Base-by-base conservation (phyloP, 805 yeast genomes). In the Metschnikowia santaceciliae region DNA sequence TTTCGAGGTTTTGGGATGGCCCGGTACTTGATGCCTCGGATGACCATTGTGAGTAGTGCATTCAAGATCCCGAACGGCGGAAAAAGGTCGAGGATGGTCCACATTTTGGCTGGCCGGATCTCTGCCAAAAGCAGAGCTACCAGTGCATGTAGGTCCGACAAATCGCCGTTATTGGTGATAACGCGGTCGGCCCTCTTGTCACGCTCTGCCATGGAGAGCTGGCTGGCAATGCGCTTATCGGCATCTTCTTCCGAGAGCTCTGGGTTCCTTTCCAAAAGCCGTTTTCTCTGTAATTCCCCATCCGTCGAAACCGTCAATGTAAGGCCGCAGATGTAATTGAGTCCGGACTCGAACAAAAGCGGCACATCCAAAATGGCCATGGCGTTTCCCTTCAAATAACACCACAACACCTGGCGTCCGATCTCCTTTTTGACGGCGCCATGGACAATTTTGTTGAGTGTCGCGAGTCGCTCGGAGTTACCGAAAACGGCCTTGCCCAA, bases 281-380 rank as follows among this genome's bases (percentile, higher is more conserved):
- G 74, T 54, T 76, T 69, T 36, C 86, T 55, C 64, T 94, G 97
- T 1, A 67, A 51, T 1, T 78, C 77, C 19, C 70, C 70, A 11
- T 74, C 70, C 56, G 96, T 87, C 0, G 84, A 67, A 0, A 91
- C 89, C 14, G 88, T 83, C 2, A 92, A 65, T 0, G 84, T 79
- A 8, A 72, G 63, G 0, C 94, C 96, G 64, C 98, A 92, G 22
- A 85, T 69, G 42, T 64, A 59, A 61, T 89, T 83, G 57, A 92
- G 72, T 1, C 82, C 80, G 34, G 90, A 78, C 65, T 94, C 99
- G 66, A 88, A 94, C 17, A 94, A 70, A 36, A 94, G 71, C 1
- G 99, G 99, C 2, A 95, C 92, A 62, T 94, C 99, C 45, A 94
- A 67, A 0, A 94, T 70, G 3, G 90, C 90, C 62, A 90, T 59